Percentiles rank a stretch among this genome's conserved stretches.
phyloP scores from a whole-genome alignment of 2,329 filamentous ascomycete genomes.

The Chaetomium strumarium region DNA sequence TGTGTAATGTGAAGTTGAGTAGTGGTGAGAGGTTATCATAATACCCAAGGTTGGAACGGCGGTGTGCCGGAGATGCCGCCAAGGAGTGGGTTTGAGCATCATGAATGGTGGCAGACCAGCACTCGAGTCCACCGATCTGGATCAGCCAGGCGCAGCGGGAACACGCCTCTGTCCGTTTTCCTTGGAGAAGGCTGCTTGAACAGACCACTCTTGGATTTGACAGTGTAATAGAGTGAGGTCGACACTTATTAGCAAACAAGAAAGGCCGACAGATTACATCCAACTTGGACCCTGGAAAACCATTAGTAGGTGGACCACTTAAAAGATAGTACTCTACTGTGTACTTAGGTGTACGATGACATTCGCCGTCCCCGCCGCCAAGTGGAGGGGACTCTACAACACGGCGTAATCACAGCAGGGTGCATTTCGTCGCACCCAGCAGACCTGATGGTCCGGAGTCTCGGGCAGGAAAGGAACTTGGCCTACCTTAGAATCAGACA shows the following conservation, averaged over 20 bases:
- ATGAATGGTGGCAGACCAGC: conserved; percentile 11
- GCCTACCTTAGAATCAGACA: conserved; percentile 2
- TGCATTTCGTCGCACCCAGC: conserved; percentile 8
- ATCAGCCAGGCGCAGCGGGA: conserved; percentile 3
- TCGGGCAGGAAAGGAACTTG: conserved; percentile 15
- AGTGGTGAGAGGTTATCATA: not conserved
- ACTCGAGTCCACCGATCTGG: conserved; percentile 12
- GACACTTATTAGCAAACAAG: not conserved
- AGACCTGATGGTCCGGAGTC: conserved; percentile 9
- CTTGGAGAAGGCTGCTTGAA: not conserved
- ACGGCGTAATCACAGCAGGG: conserved; percentile 12
- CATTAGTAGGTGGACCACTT: conserved; percentile 1
- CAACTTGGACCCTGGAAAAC: conserved; percentile 2
- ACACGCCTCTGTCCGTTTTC: not conserved
- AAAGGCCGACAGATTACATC: not conserved
- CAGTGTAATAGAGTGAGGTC: not conserved
- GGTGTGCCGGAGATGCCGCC: not conserved
- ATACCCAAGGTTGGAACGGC: not conserved
- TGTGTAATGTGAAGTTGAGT: no score
- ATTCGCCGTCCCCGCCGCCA: conserved; percentile 2
- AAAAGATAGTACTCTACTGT: no score
- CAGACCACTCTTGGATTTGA: not conserved
- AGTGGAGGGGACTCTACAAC: conserved; percentile 7
- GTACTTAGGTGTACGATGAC: no score
- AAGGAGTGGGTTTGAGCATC: conserved; percentile 1